Conservation (phyloP, 202 grass and related monocot genomes). For the Carex sylvatica region DNA sequence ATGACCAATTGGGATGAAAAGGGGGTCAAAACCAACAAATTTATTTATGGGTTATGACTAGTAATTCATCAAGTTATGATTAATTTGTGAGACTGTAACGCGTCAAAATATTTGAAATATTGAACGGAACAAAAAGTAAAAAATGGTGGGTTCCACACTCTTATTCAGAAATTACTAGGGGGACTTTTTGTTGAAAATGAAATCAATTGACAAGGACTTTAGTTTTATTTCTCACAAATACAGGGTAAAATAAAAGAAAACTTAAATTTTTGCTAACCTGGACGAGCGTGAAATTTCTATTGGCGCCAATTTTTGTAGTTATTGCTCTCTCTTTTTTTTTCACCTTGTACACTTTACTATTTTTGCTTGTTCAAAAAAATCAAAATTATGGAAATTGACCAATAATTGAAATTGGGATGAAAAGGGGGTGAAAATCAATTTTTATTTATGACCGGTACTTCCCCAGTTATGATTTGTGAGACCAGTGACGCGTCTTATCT, state of each 20-base stretch:
- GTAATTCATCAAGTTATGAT: neutral
- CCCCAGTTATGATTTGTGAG: neutral
- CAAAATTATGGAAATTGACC: too few species aligned
- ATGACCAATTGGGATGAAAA: neutral
- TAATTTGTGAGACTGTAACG: neutral
- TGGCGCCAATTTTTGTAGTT: neutral
- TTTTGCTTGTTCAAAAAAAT: neutral
- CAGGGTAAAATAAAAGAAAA: neutral
- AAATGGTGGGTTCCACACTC: neutral
- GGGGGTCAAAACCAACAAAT: neutral
- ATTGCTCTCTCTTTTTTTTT: neutral
- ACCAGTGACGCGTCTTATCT: neutral
- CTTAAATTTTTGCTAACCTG: neutral
- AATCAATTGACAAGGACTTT: neutral
- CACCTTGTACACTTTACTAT: neutral
- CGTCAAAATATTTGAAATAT: neutral
- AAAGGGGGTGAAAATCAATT: too few species aligned
- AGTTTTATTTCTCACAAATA: neutral
- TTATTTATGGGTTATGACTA: neutral
- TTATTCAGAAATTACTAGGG: neutral
- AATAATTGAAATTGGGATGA: too few species aligned
- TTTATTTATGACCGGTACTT: neutral
- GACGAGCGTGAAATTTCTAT: neutral
- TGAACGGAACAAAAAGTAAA: neutral
- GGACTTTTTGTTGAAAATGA: slow-evolving; percentile 8